A percentile compares a stretch with the other conserved stretches of the same genome.
Evolutionary conservation across 345 rosid genomes (phyloP).

Genomic region (Gossypium anomalum): DNA sequence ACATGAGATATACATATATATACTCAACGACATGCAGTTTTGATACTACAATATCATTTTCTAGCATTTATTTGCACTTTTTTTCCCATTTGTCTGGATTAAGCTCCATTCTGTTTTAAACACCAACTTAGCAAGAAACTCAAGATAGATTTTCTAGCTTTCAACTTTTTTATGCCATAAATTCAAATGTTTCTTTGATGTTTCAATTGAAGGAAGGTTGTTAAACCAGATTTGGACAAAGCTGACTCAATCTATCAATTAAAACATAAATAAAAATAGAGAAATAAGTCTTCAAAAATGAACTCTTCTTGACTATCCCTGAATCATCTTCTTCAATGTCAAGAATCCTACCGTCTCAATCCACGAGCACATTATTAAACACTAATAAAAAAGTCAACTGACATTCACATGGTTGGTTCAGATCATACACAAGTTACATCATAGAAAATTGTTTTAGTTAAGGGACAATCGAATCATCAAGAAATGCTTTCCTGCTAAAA

Average conservation of each 20-base stretch:
- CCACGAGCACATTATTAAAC: not conserved
- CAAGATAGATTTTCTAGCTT: not conserved
- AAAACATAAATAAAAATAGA: not conserved
- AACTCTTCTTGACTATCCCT: not conserved
- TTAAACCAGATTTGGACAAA: not conserved
- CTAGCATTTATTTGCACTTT: not conserved
- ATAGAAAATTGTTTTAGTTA: conserved; percentile 4
- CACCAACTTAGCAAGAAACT: not conserved
- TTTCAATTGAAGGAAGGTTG: not conserved
- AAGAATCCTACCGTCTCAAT: conserved; percentile 20
- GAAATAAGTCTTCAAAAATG: not conserved
- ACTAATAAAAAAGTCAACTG: not conserved
- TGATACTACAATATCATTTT: not conserved
- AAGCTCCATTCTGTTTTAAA: not conserved
- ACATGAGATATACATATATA: no score
- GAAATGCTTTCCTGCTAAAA: not conserved
- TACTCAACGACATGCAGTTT: no score
- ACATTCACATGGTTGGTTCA: not conserved
- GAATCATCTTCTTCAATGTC: conserved; percentile 4
- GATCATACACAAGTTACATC: not conserved
- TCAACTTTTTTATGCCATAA: not conserved
- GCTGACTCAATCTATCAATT: not conserved
- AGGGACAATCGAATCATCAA: not conserved
- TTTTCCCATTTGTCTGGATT: not conserved
- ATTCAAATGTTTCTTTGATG: not conserved